phyloP scores from a whole-genome alignment of 1,284 basidiomycete species.

The Tilletia setariae region DNA sequence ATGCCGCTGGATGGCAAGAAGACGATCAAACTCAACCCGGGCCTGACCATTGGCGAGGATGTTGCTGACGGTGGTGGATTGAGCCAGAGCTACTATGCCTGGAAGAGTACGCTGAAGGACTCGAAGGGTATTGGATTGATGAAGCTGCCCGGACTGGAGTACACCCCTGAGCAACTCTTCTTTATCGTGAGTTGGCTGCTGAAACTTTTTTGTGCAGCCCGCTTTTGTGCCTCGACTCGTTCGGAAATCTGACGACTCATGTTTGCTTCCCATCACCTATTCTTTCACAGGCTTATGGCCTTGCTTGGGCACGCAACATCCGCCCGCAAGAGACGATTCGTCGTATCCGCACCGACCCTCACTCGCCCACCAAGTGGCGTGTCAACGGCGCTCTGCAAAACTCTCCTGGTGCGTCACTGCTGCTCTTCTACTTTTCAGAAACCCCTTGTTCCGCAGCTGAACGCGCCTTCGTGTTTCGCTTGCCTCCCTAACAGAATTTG shows the following conservation, averaged over 20 bases:
- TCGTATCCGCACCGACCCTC: constrained; percentile 47
- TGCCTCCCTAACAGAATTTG: constrained; percentile 32
- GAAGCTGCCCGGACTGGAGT: constrained; percentile 52
- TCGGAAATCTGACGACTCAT: neutral
- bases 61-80: constrained; percentile 62
- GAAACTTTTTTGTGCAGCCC: constrained; percentile 16
- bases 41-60: constrained; percentile 66
- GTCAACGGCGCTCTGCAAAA: constrained; percentile 46
- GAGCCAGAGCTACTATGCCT: constrained; percentile 54
- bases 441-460: no score
- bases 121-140: constrained; percentile 41
- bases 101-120: constrained; percentile 43
- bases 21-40: constrained; percentile 75
- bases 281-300: constrained; percentile 29
- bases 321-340: constrained; percentile 39
- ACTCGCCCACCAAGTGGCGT: constrained; percentile 49
- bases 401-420: constrained; percentile 22
- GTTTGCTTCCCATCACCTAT: neutral
- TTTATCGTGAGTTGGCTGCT: constrained; percentile 36
- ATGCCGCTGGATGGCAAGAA: constrained; percentile 81
- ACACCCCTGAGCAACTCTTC: constrained; percentile 55
- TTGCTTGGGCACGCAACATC: constrained; percentile 47
- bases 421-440: no score
- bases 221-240: neutral
- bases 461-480: no score